These are phyloP conservation scores for Jaminaea rosea DNA, from an alignment of 1,284 basidiomycete species.

Conservation along the genomic window DNA sequence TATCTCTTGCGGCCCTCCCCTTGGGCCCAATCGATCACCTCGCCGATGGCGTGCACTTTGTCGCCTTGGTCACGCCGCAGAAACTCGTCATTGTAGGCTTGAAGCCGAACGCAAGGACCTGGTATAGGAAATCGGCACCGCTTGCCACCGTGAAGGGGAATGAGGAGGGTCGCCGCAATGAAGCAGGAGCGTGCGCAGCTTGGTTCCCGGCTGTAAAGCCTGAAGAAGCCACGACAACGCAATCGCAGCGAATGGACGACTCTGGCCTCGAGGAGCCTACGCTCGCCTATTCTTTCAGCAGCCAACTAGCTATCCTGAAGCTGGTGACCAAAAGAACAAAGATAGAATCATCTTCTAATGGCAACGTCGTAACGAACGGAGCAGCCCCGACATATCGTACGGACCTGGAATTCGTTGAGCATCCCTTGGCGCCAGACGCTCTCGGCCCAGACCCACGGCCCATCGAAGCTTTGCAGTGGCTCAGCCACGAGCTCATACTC, in stretches of 20 bases:
- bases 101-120: conserved; percentile 83
- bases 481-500: conserved; percentile 44
- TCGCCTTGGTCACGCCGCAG: conserved; percentile 76
- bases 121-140: conserved; percentile 52
- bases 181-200: not conserved
- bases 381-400: no score
- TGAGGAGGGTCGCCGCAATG: not conserved
- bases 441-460: no score
- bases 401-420: no score
- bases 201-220: not conserved
- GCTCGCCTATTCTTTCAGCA: not conserved
- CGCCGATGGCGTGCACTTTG: conserved; percentile 72
- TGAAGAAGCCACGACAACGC: no score
- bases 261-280: not conserved
- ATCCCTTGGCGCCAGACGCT: no score
- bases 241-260: not conserved
- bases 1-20: conserved; percentile 73
- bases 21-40: conserved; percentile 66
- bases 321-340: no score
- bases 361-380: no score
- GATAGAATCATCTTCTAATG: no score
- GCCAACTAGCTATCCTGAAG: no score
- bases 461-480: conserved; percentile 51
- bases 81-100: conserved; percentile 89
- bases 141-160: not conserved